Evolutionary conservation across 2,329 filamentous ascomycete genomes (phyloP), one percentile per base, ranked within the genome.

Genomic region (Neonectria neomacrospora): DNA sequence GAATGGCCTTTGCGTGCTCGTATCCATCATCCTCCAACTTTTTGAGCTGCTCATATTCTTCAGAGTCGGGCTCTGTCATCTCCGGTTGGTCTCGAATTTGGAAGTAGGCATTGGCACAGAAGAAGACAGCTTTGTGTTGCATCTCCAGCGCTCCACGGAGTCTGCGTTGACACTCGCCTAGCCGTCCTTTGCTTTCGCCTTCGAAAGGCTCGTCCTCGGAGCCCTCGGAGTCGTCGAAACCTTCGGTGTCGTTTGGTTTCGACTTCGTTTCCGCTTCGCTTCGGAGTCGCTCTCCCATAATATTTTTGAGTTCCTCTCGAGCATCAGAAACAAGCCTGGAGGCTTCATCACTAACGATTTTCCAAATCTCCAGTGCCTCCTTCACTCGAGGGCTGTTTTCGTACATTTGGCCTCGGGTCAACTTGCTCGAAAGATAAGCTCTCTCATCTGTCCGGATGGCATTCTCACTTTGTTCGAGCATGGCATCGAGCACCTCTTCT

Each of bases 391-490:
- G 87, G 7, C 90, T 88, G 71, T 94, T 93, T 64, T 95, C 94
- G 41, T 91, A 83, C 3, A 97, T 80, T 69, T 97, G 94, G 0
- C 93, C 95, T 58, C 88, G 84, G 16, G 85, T 86, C 47, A 97
- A 80, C 65, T 87, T 88, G 34, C 83, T 83, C 2, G 86, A 75
- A 7, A 97, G 81, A 51, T 90, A 83, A 2, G 83, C 80, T 55
- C 93, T 87, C 73, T 96, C 90, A 61, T 95, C 90, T 0, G 84
- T 79, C 54, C 90, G 86, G 60, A 95, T 86, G 1, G 80, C 75
- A 6, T 81, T 82, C 61, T 95, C 91, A 45, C 91, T 94, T 73
- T 95, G 90, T 58, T 97, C 93, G 61, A 97, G 90, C 95, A 99
- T 97, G 5, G 90, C 89, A 67, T 93, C 90, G 11, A 99, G 82